Evolutionary conservation across 2,329 filamentous ascomycete species (phyloP).

Genomic region (Capronia americana): DNA sequence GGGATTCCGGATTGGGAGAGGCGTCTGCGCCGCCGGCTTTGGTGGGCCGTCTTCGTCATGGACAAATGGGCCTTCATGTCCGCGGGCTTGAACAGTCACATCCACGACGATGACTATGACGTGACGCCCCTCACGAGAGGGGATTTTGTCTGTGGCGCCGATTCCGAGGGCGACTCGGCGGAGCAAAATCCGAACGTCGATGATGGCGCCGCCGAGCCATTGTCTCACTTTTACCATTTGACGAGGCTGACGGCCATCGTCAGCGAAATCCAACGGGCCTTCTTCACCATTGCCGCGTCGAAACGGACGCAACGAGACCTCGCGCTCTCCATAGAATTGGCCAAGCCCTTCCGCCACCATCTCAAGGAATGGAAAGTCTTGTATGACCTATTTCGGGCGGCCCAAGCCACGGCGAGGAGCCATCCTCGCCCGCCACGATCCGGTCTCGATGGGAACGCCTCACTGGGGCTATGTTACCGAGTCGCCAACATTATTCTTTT

Average conservation of each 20-base stretch:
- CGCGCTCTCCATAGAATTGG: not conserved
- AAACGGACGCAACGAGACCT: not conserved
- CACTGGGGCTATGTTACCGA: conserved; percentile 19
- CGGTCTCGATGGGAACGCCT: conserved; percentile 18
- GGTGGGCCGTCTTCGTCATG: conserved; percentile 27
- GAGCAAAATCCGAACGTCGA: not conserved
- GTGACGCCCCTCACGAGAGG: conserved; percentile 12
- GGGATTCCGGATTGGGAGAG: conserved; percentile 17
- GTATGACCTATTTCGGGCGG: not conserved
- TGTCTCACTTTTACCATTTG: not conserved
- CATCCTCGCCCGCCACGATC: too few species aligned
- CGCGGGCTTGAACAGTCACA: conserved; percentile 17
- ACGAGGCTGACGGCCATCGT: not conserved
- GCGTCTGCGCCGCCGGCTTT: conserved; percentile 22
- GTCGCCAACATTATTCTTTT: conserved; percentile 23
- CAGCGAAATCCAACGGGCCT: not conserved
- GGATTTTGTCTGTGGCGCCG: conserved; percentile 5
- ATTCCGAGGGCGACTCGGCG: not conserved
- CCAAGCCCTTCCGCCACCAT: not conserved
- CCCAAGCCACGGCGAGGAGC: conserved; percentile 1
- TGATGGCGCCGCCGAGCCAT: not conserved
- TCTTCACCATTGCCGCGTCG: not conserved
- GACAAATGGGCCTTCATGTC: conserved; percentile 26
- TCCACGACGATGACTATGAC: conserved; percentile 22
- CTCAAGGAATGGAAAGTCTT: not conserved